phyloP scores from a whole-genome alignment of 768 basidiomycete species.

The Auricularia sp. region DNA sequence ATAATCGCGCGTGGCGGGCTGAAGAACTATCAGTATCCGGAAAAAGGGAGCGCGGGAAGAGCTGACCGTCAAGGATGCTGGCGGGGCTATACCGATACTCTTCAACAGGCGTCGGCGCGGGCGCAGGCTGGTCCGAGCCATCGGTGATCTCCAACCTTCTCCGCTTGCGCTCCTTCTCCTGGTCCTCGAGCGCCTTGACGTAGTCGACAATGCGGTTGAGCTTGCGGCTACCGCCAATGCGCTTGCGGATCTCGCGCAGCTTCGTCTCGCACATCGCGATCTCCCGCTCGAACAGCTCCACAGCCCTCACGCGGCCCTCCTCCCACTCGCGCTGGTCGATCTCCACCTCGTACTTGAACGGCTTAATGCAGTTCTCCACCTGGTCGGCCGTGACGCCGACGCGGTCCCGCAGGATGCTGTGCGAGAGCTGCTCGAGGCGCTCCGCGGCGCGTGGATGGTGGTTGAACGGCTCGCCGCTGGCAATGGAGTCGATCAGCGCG shows the following conservation, averaged over 20 bases:
- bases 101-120: constrained; percentile 36
- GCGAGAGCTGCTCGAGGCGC: constrained; percentile 84
- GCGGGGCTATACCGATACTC: constrained; percentile 87
- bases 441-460: constrained; percentile 85
- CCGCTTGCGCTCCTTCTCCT: constrained; percentile 54
- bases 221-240: constrained; percentile 80
- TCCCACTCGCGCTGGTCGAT: constrained; percentile 93
- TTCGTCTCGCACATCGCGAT: constrained; percentile 74
- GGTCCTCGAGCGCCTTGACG: constrained; percentile 73
- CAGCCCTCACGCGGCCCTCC: constrained; percentile 60
- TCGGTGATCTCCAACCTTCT: constrained; percentile 32
- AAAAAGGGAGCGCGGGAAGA: not conserved
- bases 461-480: constrained; percentile 80
- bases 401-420: constrained; percentile 85
- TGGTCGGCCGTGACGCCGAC: constrained; percentile 94
- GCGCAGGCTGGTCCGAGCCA: constrained; percentile 24
- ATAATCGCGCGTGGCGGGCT: constrained; percentile 91
- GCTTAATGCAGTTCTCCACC: constrained; percentile 99
- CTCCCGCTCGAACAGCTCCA: constrained; percentile 80
- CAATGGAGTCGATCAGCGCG: constrained; percentile 81
- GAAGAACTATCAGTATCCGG: constrained; percentile 13
- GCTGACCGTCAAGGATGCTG: constrained; percentile 78
- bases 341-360: constrained; percentile 97
- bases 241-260: constrained; percentile 75
- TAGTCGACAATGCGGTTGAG: constrained; percentile 68